Base-by-base conservation (phyloP, 1,284 basidiomycete genomes). In the Leccinum glutinopallens region DNA sequence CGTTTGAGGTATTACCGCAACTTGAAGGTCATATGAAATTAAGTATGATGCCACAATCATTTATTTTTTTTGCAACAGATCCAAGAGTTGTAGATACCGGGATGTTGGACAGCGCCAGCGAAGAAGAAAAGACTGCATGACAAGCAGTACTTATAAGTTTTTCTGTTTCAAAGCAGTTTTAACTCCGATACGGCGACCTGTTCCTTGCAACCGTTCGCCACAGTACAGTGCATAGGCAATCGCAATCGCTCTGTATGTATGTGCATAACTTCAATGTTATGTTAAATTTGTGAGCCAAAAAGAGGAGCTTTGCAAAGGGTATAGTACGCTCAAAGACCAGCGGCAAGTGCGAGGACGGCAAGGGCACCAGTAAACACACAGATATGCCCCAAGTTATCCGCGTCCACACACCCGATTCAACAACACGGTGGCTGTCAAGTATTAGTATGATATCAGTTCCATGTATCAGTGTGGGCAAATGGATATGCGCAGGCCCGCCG, bases 331-430 rank as follows among this genome's bases (percentile, higher is more conserved):
- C 54, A 73, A 9, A 74, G 56, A 33, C 62, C 33, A 4, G 67
- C 70, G 17, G 66, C 67, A 25, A 73, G 19, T 56, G 63, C 71
- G 19, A 72, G 65, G 7, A 1, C 49, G 15, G 66, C 72, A 32
- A 67, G 70, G 7, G 64, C 61, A n/a, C 64, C 68, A 33, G 67
- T 62, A 35, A 76, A 41, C 5, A 65, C 35, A 17, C 66, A 69
- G 46, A 71, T 56, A 19, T 29, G 25, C 25, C 25, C 25, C 25
- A 29, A 29, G 25, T 29, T 29, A 29, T 29, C 25, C 25, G 25
- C 25, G 25, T 29, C 25, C 25, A 29, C 25, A 29, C 25, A 29
- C 25, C 25, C 25, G 25, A 29, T 29, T 29, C 25, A 29, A 29
- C 25, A 29, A 3, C 25, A 29, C 25, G 25, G 25, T 29, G 25